Conservation (phyloP, 169 alveolate species). For the Plasmodium sp. region DNA sequence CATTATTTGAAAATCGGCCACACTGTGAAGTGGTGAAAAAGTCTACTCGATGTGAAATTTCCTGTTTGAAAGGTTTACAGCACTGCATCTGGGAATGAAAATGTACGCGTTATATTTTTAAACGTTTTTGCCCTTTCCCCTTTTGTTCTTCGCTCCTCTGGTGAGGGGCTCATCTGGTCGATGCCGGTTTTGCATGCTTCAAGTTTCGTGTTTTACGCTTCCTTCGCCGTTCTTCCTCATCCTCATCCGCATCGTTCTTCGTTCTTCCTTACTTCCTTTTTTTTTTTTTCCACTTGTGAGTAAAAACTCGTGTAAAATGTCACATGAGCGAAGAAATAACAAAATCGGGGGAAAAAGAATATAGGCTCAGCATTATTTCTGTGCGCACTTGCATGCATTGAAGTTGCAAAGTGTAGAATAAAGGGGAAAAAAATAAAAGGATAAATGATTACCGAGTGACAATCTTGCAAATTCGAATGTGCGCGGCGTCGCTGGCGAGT, state of each 20-base stretch:
- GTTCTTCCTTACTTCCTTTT: neutral
- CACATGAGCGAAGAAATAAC: neutral
- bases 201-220: neutral
- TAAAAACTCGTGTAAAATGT: neutral
- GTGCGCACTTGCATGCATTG: constrained; percentile 56
- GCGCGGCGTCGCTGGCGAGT: neutral
- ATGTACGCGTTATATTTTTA: neutral
- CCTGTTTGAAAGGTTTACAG: neutral
- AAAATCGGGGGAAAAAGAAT: neutral
- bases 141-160: neutral
- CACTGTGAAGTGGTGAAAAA: neutral
- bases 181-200: neutral
- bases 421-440: neutral
- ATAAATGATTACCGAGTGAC: neutral
- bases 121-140: neutral
- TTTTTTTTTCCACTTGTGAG: neutral
- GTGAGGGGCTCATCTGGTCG: constrained; percentile 4
- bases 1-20: neutral
- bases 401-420: constrained; percentile 6
- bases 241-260: neutral
- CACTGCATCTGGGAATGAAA: constrained; percentile 4
- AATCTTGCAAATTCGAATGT: neutral
- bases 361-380: neutral
- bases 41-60: neutral
- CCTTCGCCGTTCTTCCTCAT: neutral